Evolutionary conservation across 768 basidiomycete species (phyloP), one percentile per base, ranked within the genome.

Genomic region (Psilocybe sp.): DNA sequence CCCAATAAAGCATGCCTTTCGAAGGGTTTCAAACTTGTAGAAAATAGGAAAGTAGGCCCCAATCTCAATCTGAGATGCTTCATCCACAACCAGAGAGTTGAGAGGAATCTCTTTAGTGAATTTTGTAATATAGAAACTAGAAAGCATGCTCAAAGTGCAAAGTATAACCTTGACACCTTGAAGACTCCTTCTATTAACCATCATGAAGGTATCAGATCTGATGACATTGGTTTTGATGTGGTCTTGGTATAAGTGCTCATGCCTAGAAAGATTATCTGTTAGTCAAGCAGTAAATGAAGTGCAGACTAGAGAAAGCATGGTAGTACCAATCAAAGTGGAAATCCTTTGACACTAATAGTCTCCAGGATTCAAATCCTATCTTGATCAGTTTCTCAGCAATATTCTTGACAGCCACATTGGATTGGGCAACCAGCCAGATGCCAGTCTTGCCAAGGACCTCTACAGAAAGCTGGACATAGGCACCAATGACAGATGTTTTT

Each of bases 381-480:
- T 74, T 65, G n/a, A 72, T 65, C 14, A 93, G 69, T 69, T 90
- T 89, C 60, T 89, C 86, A 46, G 88, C 90, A 69, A 93, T 92
- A 56, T 93, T 92, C 65, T 90, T 92, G 16, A 92, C 91, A 41
- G 89, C 91, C 43, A 92, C 81, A 71, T 93, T 93, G 14, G 86
- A 87, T 60, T 93, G 87, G 32, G 91, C 88, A 60, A 90, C 71
- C 5, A 93, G 78, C 87, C 89, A 93, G 11, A 91, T 81, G 0
- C 86, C 82, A 53, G 62, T 56, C 15, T 65, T 60, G 0, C 70
- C 70, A 20, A 51, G 51, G 41, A 59, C 58, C 20, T 63, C 54
- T 18, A 78, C 59, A 35, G 81, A 76, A 55, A 69, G 67, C 16
- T 75, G 64, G 10, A 85, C 82, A 74, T 72, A 86, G 5, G 78